These are phyloP conservation scores for Pseudocercospora ulei DNA, from an alignment of 2,329 filamentous ascomycete species.

Conservation along the genomic window DNA sequence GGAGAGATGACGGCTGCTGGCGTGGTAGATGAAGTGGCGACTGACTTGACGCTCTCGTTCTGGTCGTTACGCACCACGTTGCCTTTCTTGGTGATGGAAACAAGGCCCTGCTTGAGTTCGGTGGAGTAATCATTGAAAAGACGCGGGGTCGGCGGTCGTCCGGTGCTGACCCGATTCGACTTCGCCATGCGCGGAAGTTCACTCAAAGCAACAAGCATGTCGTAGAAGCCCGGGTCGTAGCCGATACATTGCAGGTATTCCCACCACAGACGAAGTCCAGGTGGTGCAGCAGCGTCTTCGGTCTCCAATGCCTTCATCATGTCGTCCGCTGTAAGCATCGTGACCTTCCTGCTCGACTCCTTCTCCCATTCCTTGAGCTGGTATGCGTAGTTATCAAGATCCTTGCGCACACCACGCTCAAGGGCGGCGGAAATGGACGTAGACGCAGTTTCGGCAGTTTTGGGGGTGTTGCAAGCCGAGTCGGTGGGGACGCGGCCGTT, in stretches of 20 bases:
- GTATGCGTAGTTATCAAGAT: conserved; percentile 33
- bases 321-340: conserved; percentile 33
- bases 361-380: conserved; percentile 38
- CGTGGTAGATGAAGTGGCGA: background rate
- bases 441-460: conserved; percentile 10
- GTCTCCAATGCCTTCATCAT: conserved; percentile 38
- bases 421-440: conserved; percentile 5
- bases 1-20: background rate
- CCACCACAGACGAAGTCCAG: conserved; percentile 41
- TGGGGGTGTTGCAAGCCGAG: conserved; percentile 14
- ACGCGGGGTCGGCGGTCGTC: conserved; percentile 1
- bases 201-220: conserved; percentile 32
- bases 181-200: background rate
- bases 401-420: conserved; percentile 28
- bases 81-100: conserved; percentile 3
- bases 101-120: background rate
- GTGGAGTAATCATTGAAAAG: background rate
- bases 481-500: conserved; percentile 31
- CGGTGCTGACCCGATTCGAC: background rate
- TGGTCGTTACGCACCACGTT: background rate
- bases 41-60: background rate
- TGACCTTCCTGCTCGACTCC: conserved; percentile 33
- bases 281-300: conserved; percentile 35
- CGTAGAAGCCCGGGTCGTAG: conserved; percentile 39
- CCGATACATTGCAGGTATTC: conserved; percentile 42